Evolutionary conservation across 371 early-diverging fungal species (phyloP), one percentile per base, ranked within the genome.

Genomic region (Thermomucor indicae-seudaticae): DNA sequence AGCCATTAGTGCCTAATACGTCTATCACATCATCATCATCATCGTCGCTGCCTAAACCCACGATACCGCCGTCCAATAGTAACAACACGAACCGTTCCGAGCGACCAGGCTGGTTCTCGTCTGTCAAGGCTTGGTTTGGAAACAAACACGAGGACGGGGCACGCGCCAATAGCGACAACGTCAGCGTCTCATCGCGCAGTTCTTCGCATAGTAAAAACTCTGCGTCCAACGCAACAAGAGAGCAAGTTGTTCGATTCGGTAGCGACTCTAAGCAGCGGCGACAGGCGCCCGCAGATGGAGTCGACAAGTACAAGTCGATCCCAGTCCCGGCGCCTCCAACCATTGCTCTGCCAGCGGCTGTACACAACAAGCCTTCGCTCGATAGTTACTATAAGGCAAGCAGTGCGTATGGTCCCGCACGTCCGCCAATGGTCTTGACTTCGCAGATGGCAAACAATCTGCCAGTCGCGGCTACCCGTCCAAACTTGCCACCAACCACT

Each of bases 111-210:
- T 75, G 72, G 70, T 57, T 75, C 24, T 42, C 70, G 0, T 75
- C 76, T 4, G 72, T 75, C 32, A 75, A 72, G 29, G 65, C 70
- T 23, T 75, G 72, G 76, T 75, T 75, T 56, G 70, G 69, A 7
- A 38, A 29, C 4, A 47, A 47, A 34, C 47, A 54, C 3, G 32
- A 47, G 20, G 38, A 45, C 6, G 30, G 22, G 17, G 17, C 31
- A 28, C 4, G 23, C 49, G 28, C 43, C 29, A 29, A 51, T 42
- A 38, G 47, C 49, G 39, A 39, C 47, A 42, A 39, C 55, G 51
- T 22, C 53, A 40, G 11, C 53, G 17, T 28, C 51, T 19, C 22
- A 14, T 25, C 43, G 43, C 17, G 47, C 20, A 31, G 37, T 47
- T 23, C 47, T 5, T 37, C 37, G 14, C 16, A 14, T 37, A 37